Base-by-base conservation (phyloP, 331 rosid species). In the Telfairia occidentalis region DNA sequence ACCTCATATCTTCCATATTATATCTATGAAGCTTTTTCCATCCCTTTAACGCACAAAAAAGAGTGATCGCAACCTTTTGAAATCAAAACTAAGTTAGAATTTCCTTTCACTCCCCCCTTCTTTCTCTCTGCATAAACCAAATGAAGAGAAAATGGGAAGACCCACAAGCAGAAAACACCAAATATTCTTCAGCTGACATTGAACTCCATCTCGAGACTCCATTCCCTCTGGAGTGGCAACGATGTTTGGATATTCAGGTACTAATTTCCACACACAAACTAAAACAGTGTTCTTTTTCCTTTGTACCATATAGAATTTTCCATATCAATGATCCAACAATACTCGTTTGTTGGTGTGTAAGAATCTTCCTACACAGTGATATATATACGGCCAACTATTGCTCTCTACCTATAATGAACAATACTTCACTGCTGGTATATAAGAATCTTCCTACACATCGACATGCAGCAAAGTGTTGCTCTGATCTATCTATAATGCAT, bases 61-160 rank as follows among this genome's bases (percentile, higher is more conserved):
- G 7, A 59, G 11, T 38, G 35, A 61, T 49, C 57, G 21, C 23
- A 26, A 43, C 24, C 53, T 35, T 46, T 12, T 63, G 45, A 65
- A 74, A 32, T 64, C 59, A 71, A 60, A 83, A 76, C 77, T 8
- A 89, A 87, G 91, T 6, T 7, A 7, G 58, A 91, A 87, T 32
- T 82, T 29, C 96, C 45, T 79, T 89, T 66, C 92, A 86, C 78
- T 71, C 64, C n/a, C 12, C 26, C 15, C 71, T 78, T 82, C 16
- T 78, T 82, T 18, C 79, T 86, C 63, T 35, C 87, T 29, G 85
- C 86, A 80, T n/a, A 82, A 75, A 71, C 96, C 94, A 86, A 38
- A 81, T 82, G 86, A 95, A 92, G 88, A 87, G 97, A 79, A 92
- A 90, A 80, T 83, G 90, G 84, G 96, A 88, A 63, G 90, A 82